phyloP scores from a whole-genome alignment of 495 filamentous ascomycete genomes.

The Penicillium ucsense region DNA sequence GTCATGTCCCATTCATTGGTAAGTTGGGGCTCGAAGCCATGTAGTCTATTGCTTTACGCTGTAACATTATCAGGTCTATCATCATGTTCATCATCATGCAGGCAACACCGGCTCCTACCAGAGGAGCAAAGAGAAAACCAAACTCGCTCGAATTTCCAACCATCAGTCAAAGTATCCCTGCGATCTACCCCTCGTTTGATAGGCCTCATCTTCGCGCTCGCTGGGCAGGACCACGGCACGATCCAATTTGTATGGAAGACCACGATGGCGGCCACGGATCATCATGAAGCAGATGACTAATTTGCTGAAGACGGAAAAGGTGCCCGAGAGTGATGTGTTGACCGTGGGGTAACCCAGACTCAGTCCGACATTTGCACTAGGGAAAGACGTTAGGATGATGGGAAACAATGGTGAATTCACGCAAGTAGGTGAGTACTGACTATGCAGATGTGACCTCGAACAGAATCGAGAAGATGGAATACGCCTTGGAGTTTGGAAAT shows the following conservation, averaged over 20 bases:
- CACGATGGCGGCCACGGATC: slow-evolving; percentile 81
- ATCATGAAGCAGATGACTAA: slow-evolving; percentile 82
- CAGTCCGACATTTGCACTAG: slow-evolving; percentile 72
- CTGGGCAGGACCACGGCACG: slow-evolving; percentile 72
- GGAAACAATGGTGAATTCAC: not conserved
- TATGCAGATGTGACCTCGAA: slow-evolving; percentile 87
- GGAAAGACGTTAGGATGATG: slow-evolving; percentile 3
- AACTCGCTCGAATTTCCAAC: no score
- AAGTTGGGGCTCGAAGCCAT: no score
- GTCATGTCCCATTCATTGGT: no score
- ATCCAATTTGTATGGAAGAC: slow-evolving; percentile 81
- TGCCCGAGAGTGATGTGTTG: slow-evolving; percentile 61
- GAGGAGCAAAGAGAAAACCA: no score
- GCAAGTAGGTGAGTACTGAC: slow-evolving; percentile 7
- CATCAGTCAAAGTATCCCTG: no score
- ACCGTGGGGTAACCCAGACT: slow-evolving; percentile 64
- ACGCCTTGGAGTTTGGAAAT: slow-evolving; percentile 3
- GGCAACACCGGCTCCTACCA: no score
- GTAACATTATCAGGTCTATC: no score
- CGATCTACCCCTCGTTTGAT: not conserved
- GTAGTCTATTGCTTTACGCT: no score
- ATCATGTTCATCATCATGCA: no score
- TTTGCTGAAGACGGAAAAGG: slow-evolving; percentile 69
- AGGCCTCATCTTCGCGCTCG: slow-evolving; percentile 37
- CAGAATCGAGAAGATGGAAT: slow-evolving; percentile 58